Base-by-base conservation (phyloP, 2,329 filamentous ascomycete species). In the Colletotrichum spaethianum region DNA sequence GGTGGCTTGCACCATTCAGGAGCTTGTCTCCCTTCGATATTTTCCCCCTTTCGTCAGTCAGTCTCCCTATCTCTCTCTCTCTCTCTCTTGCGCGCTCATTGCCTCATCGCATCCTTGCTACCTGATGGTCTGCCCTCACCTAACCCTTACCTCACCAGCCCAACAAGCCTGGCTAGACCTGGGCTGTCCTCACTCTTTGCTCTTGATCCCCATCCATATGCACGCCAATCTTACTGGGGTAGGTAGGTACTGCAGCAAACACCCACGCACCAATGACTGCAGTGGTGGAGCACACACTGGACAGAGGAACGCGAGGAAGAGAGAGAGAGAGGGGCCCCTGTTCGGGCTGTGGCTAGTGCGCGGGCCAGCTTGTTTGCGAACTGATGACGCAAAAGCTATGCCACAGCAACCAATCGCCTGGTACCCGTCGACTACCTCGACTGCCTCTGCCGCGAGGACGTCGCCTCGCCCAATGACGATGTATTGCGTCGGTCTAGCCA, bases 381-480 rank as follows among this genome's bases (percentile, higher is more conserved):
- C 36, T 63, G 71, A 74, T 74, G 73, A 74, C 73, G 73, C 73
- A 74, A 72, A 72, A 70, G 56, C 40, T 74, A 68, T 69, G 63
- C 71, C 71, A 74, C 73, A 74, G 71, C 70, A 74, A 65, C 73
- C 65, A 73, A 73, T 71, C 70, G 55, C 56, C 14, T 28, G 50
- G 33, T 68, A 72, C 70, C 59, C 53, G 28, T 63, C n/a, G 59
- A 55, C 53, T 72, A 63, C 64, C 42, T 40, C 14, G n/a, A 60
- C 40, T 46, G 7, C n/a, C 55, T 57, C 55, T 67, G n/a, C 11
- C 12, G 38, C 28, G 46, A 59, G 16, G 31, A 46, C 55, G 46
- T 23, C 28, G 28, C 55, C 23, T 23, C 44, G 48, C 44, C 59
- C 65, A 55, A 69, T 72, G 57, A 59, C 59, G 52, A 68, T n/a